phyloP scores from a whole-genome alignment of 352 stramenopile genomes.

The Phytophthora podocarpi region DNA sequence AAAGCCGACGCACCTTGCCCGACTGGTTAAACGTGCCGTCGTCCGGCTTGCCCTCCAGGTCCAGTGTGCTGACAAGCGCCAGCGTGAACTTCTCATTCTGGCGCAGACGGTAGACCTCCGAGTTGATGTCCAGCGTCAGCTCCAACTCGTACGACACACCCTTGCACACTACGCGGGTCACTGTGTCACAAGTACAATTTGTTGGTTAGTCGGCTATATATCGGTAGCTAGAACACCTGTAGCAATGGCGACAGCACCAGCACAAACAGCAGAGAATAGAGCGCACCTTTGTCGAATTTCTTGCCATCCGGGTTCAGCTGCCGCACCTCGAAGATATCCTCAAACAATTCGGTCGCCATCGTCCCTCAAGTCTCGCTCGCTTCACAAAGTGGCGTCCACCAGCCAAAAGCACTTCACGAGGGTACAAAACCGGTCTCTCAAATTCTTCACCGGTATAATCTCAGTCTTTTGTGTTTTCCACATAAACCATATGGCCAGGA shows the following conservation, averaged over 20 bases:
- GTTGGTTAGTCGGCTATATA: conserved; percentile 15
- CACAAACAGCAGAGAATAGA: background rate
- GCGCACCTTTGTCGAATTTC: conserved; percentile 95
- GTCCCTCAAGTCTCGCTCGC: conserved; percentile 2
- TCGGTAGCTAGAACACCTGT: background rate
- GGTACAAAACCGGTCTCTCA: conserved; percentile 12
- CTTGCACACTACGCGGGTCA: conserved; percentile 96
- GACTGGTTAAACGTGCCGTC: conserved; percentile 94
- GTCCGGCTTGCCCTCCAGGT: conserved; percentile 96
- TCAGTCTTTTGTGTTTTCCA: background rate
- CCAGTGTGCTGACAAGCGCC: conserved; percentile 95
- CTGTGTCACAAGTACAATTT: conserved; percentile 32
- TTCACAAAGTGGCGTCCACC: conserved; percentile 27
- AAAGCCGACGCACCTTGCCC: conserved; percentile 63
- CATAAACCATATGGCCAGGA: conserved; percentile 3
- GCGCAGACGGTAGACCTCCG: conserved; percentile 95
- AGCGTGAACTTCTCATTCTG: conserved; percentile 97
- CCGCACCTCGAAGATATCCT: conserved; percentile 99
- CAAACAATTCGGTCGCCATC: conserved; percentile 95
- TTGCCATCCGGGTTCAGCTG: conserved; percentile 98
- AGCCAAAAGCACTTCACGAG: background rate
- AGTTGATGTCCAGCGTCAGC: conserved; percentile 98
- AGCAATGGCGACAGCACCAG: background rate
- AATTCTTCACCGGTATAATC: conserved; percentile 1
- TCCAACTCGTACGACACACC: conserved; percentile 98